Evolutionary conservation across 345 rosid genomes (phyloP).

Genomic region (Cochlearia excelsa): DNA sequence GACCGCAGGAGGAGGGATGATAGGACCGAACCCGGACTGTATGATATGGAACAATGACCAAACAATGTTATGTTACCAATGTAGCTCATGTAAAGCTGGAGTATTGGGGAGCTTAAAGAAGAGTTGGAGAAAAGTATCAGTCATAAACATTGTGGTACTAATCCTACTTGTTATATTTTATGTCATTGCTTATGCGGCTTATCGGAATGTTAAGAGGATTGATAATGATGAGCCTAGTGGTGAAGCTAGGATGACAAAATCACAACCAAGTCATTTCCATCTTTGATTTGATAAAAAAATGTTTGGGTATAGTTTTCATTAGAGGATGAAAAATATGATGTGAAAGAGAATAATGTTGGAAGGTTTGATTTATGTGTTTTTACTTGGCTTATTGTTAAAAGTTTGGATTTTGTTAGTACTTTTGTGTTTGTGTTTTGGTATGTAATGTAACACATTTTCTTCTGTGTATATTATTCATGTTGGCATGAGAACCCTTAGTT

Average conservation of each 20-base stretch:
- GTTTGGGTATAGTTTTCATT: not conserved
- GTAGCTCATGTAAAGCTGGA: conserved; percentile 90
- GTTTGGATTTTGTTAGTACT: no score
- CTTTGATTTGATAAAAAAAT: conserved; percentile 32
- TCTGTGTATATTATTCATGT: no score
- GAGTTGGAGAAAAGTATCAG: conserved; percentile 97
- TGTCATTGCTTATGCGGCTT: conserved; percentile 76
- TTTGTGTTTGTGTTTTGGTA: no score
- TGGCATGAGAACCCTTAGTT: no score
- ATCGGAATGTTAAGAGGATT: conserved; percentile 73
- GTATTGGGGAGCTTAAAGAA: conserved; percentile 83
- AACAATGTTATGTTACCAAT: conserved; percentile 59
- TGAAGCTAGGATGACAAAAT: conserved; percentile 77
- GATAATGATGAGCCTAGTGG: conserved; percentile 86
- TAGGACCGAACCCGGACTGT: conserved; percentile 54
- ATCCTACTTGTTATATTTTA: conserved; percentile 77
- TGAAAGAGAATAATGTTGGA: no score
- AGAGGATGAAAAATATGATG: no score
- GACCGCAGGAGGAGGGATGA: conserved; percentile 45
- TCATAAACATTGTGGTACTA: conserved; percentile 72
- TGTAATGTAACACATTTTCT: no score
- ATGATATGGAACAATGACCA: conserved; percentile 72
- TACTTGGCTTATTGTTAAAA: no score
- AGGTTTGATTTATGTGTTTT: no score
- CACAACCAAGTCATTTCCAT: conserved; percentile 68